Evolutionary conservation across 2,329 filamentous ascomycete genomes (phyloP).

Genomic region (Basipetospora chlamydospora): DNA sequence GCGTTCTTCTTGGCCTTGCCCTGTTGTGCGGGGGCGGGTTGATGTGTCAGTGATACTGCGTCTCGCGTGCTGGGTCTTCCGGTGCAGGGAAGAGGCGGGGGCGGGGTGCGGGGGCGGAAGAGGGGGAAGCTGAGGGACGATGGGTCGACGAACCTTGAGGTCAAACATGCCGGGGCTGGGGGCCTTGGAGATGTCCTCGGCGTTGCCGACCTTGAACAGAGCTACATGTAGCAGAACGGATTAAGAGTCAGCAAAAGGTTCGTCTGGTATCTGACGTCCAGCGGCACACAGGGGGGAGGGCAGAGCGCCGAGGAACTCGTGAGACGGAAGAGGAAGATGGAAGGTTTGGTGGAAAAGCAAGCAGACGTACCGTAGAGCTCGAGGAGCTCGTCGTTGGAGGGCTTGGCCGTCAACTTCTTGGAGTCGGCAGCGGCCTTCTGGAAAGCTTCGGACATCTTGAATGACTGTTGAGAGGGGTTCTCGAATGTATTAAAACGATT

Average conservation of each 20-base stretch:
- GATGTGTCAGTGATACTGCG: conserved; percentile 5
- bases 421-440: conserved; percentile 44
- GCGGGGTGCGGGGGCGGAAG: too few relatives aligned
- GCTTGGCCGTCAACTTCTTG: conserved; percentile 54
- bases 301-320: neutral
- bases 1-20: conserved; percentile 67
- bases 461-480: conserved; percentile 1
- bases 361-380: conserved; percentile 38
- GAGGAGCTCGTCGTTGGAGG: conserved; percentile 49
- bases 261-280: too few relatives aligned
- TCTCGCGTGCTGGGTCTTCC: too few relatives aligned
- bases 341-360: neutral
- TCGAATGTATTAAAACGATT: neutral
- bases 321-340: neutral
- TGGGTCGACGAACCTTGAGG: conserved; percentile 38
- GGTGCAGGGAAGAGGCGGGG: too few relatives aligned
- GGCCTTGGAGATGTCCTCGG: conserved; percentile 42
- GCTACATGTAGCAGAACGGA: too few relatives aligned
- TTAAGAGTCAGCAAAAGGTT: too few relatives aligned
- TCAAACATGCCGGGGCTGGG: conserved; percentile 54
- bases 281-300: neutral
- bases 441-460: conserved; percentile 34
- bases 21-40: conserved; percentile 27
- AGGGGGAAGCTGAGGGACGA: neutral
- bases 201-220: conserved; percentile 43